Conservation (phyloP, 2,329 filamentous ascomycete species). For the Sclerotinia borealis region DNA sequence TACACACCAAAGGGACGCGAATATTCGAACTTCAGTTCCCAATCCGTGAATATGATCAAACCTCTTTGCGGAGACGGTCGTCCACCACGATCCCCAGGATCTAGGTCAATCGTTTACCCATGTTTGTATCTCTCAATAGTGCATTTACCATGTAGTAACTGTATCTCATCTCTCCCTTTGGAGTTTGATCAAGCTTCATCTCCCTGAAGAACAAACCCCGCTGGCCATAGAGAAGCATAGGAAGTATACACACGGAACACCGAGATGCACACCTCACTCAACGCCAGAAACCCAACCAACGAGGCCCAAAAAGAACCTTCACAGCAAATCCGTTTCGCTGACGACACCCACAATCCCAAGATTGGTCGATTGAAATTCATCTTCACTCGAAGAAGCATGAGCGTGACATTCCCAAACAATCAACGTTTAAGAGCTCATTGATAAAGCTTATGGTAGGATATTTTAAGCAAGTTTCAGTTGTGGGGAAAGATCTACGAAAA, state of each 20-base stretch:
- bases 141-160: too few species aligned
- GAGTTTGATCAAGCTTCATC: too few species aligned
- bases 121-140: neutral
- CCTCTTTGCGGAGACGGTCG: too few species aligned
- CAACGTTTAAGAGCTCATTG: neutral
- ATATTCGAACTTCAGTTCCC: neutral
- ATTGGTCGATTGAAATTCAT: neutral
- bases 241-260: neutral
- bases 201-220: too few species aligned
- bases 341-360: neutral
- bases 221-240: neutral
- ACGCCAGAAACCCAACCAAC: neutral
- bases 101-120: neutral
- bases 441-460: too few species aligned
- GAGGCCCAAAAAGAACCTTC: neutral
- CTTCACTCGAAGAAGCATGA: neutral
- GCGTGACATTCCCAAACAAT: neutral
- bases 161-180: too few species aligned
- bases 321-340: constrained; percentile 4
- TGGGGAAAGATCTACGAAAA: neutral
- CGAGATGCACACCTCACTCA: too few species aligned
- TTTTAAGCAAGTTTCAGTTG: neutral
- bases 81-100: neutral
- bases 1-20: neutral
- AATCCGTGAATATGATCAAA: neutral